Evolutionary conservation across 441 rosid species (phyloP), one percentile per base, ranked within the genome.

Genomic region (Aquilaria agallochum): DNA sequence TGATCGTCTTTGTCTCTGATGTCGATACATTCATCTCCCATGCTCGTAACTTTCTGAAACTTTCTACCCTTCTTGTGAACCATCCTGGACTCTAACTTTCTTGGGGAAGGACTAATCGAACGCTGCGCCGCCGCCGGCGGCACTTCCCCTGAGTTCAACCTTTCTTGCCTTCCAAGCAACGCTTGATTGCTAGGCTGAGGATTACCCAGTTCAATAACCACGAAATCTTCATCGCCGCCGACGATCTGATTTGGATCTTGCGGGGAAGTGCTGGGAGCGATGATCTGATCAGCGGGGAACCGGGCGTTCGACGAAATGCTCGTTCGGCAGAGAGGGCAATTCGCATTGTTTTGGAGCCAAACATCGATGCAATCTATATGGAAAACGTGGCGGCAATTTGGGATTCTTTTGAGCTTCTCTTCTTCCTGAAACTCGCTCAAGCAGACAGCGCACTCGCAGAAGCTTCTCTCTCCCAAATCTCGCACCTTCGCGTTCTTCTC

Each of bases 281-380:
- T 64, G 55, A 76, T 62, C 5, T 51, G 69, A 33, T 72, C 75
- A 3, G 63, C 49, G 34, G 70, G 74, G 59, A 72, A 75, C 53
- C 72, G 72, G 40, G 70, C 6, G 0, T 62, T 45, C 65, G 68
- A 66, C n/a, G 96, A 93, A 79, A 94, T 80, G 56, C 90, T 81
- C n/a, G 89, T 75, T 68, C 97, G 72, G 68, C 98, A 93, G 56
- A 93, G 73, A 5, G 98, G 98, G 63, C 98, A 93, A 58, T 90
- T 93, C 0, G 91, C 87, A 64, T 88, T 87, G 82, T 65, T 84
- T 72, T 87, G 98, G 48, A 94, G 97, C 98, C 97, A 94, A 60
- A 85, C 69, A 69, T 90, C 97, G 60, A 94, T 90, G 76, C 98
- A 94, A 53, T 94, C 98, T 3, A 89, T 84, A 60, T 94, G 96